Evolutionary conservation across 2,329 filamentous ascomycete genomes (phyloP).

Genomic region (Biscogniauxia sp.): DNA sequence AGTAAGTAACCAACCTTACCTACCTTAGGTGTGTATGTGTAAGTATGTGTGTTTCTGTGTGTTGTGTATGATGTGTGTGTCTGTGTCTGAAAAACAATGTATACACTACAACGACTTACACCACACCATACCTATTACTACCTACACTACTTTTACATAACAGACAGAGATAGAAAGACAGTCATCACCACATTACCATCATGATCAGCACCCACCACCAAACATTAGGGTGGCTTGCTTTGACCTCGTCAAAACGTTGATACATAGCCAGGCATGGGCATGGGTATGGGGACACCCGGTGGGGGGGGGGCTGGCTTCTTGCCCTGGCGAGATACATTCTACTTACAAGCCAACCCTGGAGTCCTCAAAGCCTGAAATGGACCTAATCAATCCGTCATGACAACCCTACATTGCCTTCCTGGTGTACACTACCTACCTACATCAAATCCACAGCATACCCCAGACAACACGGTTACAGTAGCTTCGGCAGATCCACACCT

Average conservation of each 20-base stretch:
- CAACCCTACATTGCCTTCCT: not conserved
- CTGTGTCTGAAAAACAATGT: too few relatives aligned
- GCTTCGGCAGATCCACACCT: not conserved
- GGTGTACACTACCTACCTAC: too few relatives aligned
- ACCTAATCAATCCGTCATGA: not conserved
- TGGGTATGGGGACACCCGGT: not conserved
- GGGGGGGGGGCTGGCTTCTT: not conserved
- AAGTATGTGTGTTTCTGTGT: too few relatives aligned
- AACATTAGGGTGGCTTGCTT: conserved; percentile 1
- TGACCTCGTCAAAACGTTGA: conserved; percentile 6
- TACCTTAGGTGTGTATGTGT: too few relatives aligned
- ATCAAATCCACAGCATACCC: not conserved
- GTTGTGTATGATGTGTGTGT: too few relatives aligned
- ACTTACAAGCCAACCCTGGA: not conserved
- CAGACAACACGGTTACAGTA: not conserved
- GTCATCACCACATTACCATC: not conserved
- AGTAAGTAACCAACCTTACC: too few relatives aligned
- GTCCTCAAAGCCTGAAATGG: not conserved
- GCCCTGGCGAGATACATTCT: not conserved
- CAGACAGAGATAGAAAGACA: not conserved
- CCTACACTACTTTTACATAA: not conserved
- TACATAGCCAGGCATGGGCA: not conserved
- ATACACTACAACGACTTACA: too few relatives aligned
- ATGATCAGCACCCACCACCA: not conserved
- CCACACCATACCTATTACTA: too few relatives aligned